A percentile compares a stretch with the other conserved stretches of the same genome.
Conservation (phyloP, 768 basidiomycete genomes). For the Ramaria rubella region DNA sequence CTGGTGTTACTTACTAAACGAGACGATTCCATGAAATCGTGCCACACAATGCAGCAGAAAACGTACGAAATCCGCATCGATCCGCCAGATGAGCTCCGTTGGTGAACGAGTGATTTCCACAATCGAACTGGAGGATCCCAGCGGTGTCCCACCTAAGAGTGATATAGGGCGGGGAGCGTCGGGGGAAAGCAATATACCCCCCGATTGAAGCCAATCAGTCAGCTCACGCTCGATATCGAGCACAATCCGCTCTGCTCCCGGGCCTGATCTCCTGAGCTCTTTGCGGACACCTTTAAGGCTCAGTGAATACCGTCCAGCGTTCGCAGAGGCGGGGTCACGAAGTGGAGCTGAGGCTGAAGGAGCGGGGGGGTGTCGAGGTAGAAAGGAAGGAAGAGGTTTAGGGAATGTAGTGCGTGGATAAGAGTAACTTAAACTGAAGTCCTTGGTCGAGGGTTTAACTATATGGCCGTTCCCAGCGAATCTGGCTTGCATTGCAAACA, state of each 20-base stretch:
- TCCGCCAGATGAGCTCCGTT: slow-evolving; percentile 66
- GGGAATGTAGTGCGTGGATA: slow-evolving; percentile 58
- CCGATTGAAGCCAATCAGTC: slow-evolving; percentile 51
- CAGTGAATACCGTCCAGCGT: slow-evolving; percentile 70
- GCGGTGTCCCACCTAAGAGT: slow-evolving; percentile 32
- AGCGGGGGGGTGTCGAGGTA: slow-evolving; percentile 52
- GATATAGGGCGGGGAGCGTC: slow-evolving; percentile 21
- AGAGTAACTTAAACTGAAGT: slow-evolving; percentile 43
- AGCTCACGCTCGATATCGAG: slow-evolving; percentile 62
- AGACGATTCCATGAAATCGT: slow-evolving; percentile 70
- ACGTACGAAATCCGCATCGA: slow-evolving; percentile 65
- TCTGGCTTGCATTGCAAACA: slow-evolving; percentile 43
- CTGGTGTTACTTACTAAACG: slow-evolving; percentile 60
- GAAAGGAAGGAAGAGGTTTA: slow-evolving; percentile 62
- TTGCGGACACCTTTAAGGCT: slow-evolving; percentile 70
- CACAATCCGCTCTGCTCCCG: slow-evolving; percentile 56
- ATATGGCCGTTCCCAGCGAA: slow-evolving; percentile 73
- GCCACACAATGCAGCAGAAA: slow-evolving; percentile 82
- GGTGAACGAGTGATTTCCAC: slow-evolving; percentile 63
- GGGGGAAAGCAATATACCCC: slow-evolving; percentile 50
- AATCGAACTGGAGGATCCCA: slow-evolving; percentile 50
- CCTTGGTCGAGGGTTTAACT: slow-evolving; percentile 50
- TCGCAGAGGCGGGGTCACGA: slow-evolving; percentile 47
- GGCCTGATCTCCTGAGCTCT: slow-evolving; percentile 54
- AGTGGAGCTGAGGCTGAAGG: slow-evolving; percentile 38